Conservation (phyloP, 495 filamentous ascomycete genomes). For the Aspergillus bertholletiae region DNA sequence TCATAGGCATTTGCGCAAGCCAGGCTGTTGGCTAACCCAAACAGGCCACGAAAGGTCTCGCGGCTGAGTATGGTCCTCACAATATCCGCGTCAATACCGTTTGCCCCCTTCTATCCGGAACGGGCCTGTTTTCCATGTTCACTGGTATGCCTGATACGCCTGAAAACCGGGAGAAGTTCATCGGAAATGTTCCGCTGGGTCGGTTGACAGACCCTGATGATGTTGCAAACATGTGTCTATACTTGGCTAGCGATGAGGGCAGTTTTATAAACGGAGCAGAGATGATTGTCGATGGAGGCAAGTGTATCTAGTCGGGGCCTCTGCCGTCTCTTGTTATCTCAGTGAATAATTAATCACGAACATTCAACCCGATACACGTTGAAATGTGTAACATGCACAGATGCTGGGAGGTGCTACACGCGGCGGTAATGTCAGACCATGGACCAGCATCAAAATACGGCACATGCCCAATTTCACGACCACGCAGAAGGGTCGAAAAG, state of each 20-base stretch:
- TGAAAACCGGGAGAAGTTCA: slow-evolving; percentile 65
- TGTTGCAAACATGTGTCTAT: slow-evolving; percentile 63
- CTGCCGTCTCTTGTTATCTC: neutral
- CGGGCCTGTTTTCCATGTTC: slow-evolving; percentile 63
- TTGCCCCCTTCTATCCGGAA: slow-evolving; percentile 58
- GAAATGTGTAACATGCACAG: too few relatives aligned
- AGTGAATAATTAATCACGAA: neutral
- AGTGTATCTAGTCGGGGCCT: slow-evolving; percentile 24
- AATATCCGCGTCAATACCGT: slow-evolving; percentile 65
- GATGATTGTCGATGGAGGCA: slow-evolving; percentile 39
- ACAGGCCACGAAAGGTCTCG: slow-evolving; percentile 61
- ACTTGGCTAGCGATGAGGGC: slow-evolving; percentile 64
- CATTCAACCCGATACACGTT: neutral
- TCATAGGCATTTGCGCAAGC: neutral
- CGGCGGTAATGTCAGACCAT: neutral
- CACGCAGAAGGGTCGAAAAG: slow-evolving; percentile 41
- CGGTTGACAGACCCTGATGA: slow-evolving; percentile 61
- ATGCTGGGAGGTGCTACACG: neutral
- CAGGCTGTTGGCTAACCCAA: neutral
- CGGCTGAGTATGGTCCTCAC: slow-evolving; percentile 62
- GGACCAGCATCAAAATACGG: neutral
- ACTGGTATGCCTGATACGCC: slow-evolving; percentile 63
- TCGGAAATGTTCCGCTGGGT: slow-evolving; percentile 63
- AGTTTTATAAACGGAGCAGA: slow-evolving; percentile 65
- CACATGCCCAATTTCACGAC: neutral